These are phyloP conservation scores for Holtermanniella nyarrowii DNA, from an alignment of 768 basidiomycete genomes.

Conservation along the genomic window DNA sequence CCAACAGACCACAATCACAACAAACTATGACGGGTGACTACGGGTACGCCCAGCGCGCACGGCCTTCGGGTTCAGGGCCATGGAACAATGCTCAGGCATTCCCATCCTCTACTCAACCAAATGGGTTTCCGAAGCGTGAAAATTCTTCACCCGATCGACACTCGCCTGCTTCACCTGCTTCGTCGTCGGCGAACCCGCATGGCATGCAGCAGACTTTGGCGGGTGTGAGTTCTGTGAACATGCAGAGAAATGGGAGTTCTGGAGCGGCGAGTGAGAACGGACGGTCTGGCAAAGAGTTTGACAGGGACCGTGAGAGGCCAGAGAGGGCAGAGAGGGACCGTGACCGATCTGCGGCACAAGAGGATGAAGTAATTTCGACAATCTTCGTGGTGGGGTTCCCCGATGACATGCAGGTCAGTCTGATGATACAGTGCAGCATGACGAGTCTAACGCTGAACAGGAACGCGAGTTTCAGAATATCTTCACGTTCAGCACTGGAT, in stretches of 20 bases:
- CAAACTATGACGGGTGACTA: too few species aligned
- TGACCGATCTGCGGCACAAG: conserved; percentile 10
- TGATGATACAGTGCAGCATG: not conserved
- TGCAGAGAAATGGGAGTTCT: not conserved
- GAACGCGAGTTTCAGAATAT: conserved; percentile 99
- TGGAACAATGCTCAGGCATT: too few species aligned
- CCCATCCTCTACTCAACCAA: too few species aligned
- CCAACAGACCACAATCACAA: not conserved
- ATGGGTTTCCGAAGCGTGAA: too few species aligned
- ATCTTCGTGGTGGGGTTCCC: conserved; percentile 99
- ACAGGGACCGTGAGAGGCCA: not conserved
- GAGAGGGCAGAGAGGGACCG: conserved; percentile 12
- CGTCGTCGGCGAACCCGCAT: too few species aligned
- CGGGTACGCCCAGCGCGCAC: too few species aligned
- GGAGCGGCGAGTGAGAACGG: not conserved
- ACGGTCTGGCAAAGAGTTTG: not conserved
- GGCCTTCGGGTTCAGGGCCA: not conserved
- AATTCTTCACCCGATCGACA: too few species aligned
- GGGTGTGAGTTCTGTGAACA: too few species aligned
- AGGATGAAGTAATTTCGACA: conserved; percentile 76
- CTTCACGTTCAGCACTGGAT: conserved; percentile 92
- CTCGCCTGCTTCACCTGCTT: too few species aligned
- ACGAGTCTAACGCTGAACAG: conserved; percentile 43
- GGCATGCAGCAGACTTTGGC: too few species aligned
- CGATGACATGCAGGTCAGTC: conserved; percentile 89